Evolutionary conservation across 345 rosid genomes (phyloP).

Genomic region (Tarenaya hassleriana): DNA sequence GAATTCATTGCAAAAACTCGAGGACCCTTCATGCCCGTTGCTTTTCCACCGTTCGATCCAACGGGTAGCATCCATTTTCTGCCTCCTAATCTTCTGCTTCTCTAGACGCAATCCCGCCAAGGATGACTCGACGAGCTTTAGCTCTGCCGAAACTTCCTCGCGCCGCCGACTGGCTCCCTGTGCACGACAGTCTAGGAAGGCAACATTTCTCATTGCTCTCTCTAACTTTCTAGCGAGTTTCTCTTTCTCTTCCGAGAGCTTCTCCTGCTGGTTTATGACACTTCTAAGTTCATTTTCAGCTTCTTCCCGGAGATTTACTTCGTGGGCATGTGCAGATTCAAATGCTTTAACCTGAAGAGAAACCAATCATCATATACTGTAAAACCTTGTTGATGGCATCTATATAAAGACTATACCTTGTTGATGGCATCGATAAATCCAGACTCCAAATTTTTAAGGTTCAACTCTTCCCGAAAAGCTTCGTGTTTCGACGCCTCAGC

Average conservation of each 20-base stretch:
- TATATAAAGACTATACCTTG: conserved; percentile 56
- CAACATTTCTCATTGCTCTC: conserved; percentile 46
- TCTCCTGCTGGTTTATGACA: conserved; percentile 33
- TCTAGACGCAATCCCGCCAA: conserved; percentile 48
- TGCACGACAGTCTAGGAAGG: conserved; percentile 47
- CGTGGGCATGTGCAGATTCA: conserved; percentile 38
- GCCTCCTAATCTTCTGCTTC: conserved; percentile 50
- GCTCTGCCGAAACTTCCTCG: conserved; percentile 49
- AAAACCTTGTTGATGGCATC: no score
- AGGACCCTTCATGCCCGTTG: conserved; percentile 36
- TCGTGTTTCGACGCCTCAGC: conserved; percentile 28
- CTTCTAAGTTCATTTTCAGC: conserved; percentile 41
- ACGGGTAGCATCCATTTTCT: conserved; percentile 56
- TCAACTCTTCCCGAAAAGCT: conserved; percentile 32
- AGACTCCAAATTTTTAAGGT: conserved; percentile 34
- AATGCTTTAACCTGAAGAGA: conserved; percentile 40
- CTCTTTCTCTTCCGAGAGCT: conserved; percentile 43
- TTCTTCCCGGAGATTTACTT: conserved; percentile 39
- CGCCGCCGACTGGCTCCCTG: conserved; percentile 41
- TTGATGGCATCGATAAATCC: conserved; percentile 40
- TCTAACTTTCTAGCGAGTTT: conserved; percentile 37
- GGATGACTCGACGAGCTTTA: conserved; percentile 41
- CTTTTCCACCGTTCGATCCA: conserved; percentile 73
- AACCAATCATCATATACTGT: no score
- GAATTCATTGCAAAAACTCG: conserved; percentile 41